Evolutionary conservation across 495 filamentous ascomycete genomes (phyloP).

Genomic region (Tricharina praecox): DNA sequence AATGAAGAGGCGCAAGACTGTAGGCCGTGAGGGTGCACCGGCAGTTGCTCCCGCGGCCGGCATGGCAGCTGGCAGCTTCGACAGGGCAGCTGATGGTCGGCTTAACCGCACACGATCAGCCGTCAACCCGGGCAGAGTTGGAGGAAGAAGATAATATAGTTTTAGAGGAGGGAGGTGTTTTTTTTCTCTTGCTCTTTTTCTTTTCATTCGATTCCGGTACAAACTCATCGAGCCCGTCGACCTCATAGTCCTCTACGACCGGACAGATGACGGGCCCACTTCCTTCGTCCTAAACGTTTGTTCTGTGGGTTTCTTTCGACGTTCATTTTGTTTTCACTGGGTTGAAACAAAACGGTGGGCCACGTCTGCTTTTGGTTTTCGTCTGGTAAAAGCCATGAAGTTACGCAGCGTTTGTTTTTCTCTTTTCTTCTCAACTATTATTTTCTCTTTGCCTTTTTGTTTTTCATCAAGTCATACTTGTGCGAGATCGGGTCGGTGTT

Average conservation of each 20-base stretch:
- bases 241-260: background rate
- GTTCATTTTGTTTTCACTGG: slow-evolving; percentile 4
- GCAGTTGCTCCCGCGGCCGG: slow-evolving; percentile 26
- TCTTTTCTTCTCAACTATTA: slow-evolving; percentile 3
- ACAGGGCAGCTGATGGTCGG: slow-evolving; percentile 18
- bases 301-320: slow-evolving; percentile 1
- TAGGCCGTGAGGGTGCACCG: slow-evolving; percentile 50
- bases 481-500: slow-evolving; percentile 6
- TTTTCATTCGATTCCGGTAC: background rate
- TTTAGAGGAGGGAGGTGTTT: slow-evolving; percentile 6
- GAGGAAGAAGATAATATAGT: slow-evolving; percentile 3
- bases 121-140: slow-evolving; percentile 8
- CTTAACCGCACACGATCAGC: slow-evolving; percentile 26
- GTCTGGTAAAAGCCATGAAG: slow-evolving; percentile 6
- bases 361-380: slow-evolving; percentile 5
- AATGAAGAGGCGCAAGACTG: slow-evolving; percentile 70
- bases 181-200: too few species aligned
- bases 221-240: background rate
- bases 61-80: slow-evolving; percentile 19
- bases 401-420: slow-evolving; percentile 3
- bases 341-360: slow-evolving; percentile 8
- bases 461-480: too few species aligned
- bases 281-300: slow-evolving; percentile 1
- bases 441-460: too few species aligned
- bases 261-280: background rate